phyloP scores from a whole-genome alignment of 768 basidiomycete genomes.

The Clitopilus hobsonii region DNA sequence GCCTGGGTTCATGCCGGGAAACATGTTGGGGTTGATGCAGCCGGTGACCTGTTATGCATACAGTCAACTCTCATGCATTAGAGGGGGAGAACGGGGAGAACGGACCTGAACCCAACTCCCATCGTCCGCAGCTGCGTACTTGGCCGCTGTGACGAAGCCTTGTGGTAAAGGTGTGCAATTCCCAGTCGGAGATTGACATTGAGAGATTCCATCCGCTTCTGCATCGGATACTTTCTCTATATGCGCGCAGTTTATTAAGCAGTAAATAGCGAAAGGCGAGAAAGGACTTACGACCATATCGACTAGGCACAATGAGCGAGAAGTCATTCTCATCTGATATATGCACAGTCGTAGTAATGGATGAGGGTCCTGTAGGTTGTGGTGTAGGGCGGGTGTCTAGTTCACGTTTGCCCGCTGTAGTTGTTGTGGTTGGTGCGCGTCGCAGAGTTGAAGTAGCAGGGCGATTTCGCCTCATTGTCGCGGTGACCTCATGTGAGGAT shows the following conservation, averaged over 20 bases:
- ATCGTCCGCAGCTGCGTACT: slow-evolving; percentile 11
- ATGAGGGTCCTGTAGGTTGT: slow-evolving; percentile 15
- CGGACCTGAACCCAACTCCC: slow-evolving; percentile 14
- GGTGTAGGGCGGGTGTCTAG: slow-evolving; percentile 13
- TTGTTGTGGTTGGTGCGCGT: neutral
- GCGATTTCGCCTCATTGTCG: neutral
- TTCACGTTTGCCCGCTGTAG: neutral
- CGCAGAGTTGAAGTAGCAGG: neutral
- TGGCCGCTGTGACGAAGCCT: slow-evolving; percentile 14
- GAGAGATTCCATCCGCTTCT: slow-evolving; percentile 14
- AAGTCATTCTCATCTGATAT: slow-evolving; percentile 12
- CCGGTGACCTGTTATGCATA: slow-evolving; percentile 14
- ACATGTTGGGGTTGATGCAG: slow-evolving; percentile 14
- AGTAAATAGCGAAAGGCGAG: neutral
- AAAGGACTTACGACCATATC: slow-evolving; percentile 7
- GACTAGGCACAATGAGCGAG: slow-evolving; percentile 12
- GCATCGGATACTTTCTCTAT: slow-evolving; percentile 15
- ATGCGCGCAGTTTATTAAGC: neutral
- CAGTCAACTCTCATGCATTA: neutral
- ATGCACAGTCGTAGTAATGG: slow-evolving; percentile 14
- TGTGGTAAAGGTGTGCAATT: slow-evolving; percentile 10
- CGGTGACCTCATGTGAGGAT: neutral
- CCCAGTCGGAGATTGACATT: slow-evolving; percentile 5
- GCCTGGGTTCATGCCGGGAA: slow-evolving; percentile 8
- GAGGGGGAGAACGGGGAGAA: neutral